These are phyloP conservation scores for Annona squamosa DNA, from an alignment of 164 flowering plant genomes.

Conservation along the genomic window DNA sequence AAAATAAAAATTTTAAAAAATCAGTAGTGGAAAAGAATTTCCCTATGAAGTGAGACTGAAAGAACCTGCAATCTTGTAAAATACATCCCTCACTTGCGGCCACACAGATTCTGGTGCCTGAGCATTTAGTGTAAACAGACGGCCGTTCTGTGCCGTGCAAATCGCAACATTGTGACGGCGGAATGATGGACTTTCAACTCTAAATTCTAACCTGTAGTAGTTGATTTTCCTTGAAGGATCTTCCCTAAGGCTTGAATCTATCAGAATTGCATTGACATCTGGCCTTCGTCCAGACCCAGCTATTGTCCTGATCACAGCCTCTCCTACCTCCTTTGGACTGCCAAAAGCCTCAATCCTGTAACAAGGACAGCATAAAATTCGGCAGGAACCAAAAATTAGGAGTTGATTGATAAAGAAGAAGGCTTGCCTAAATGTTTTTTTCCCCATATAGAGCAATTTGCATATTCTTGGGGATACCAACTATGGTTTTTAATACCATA, in stretches of 20 bases:
- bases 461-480: no score
- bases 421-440: no score
- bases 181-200: conserved; percentile 74
- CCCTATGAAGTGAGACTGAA: conserved; percentile 36
- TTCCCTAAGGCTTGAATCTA: conserved; percentile 45
- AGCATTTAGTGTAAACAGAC: conserved; percentile 69
- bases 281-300: conserved; percentile 44
- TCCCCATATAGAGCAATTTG: no score
- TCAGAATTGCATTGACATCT: conserved; percentile 49
- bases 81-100: conserved; percentile 46
- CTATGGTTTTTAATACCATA: no score
- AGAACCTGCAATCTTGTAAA: conserved; percentile 54
- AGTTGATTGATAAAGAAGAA: background rate
- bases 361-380: background rate
- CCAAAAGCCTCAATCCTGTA: conserved; percentile 86
- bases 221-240: conserved; percentile 39
- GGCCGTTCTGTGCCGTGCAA: conserved; percentile 54
- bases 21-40: background rate
- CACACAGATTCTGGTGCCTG: conserved; percentile 80
- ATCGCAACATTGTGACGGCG: conserved; percentile 73
- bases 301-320: conserved; percentile 51
- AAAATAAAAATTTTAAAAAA: no score
- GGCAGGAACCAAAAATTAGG: background rate
- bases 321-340: conserved; percentile 80
- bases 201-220: conserved; percentile 75